Evolutionary conservation across 2,329 filamentous ascomycete genomes (phyloP), one percentile per base, ranked within the genome.

Genomic region (Cadophora luteo-olivacea): DNA sequence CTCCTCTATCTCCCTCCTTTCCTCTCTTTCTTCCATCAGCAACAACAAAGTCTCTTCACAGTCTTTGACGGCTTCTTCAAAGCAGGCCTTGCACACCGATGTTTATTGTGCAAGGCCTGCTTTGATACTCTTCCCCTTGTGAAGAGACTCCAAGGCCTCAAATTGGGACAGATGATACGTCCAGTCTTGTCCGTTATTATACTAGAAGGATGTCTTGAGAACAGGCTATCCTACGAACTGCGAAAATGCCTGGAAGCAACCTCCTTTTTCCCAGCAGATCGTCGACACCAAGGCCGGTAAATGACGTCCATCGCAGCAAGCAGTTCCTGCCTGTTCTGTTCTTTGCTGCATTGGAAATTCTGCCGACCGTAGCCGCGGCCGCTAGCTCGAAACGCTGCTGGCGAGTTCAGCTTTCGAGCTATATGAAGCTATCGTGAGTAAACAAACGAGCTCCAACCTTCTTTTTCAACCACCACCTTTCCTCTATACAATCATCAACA

Each of bases 351-450:
- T 29, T 33, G 52, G 29, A 19, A n/a, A 16, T 32, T 32, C 52
- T 36, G 29, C 52, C 22, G 52, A 7, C 32, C 12, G 33, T 14
- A 14, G 32, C n/a, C 24, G 54, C 32, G 4, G 19, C 54, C 54
- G n/a, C 54, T 58, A 58, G 54, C 14, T 24, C 19, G 32, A 24
- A 11, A 7, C 14, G 9, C 54, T 19, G 9, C 9, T 16, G 29
- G n/a, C 12, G 45, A 52, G 32, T 38, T 63, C 61, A 36, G 25
- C 22, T 63, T 38, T 63, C 54, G 54, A 58, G n/a, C n/a, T 16
- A 16, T 11, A 45, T 24, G 61, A 63, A 54, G 32, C 48, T 63
- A 51, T 51, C 48, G 48, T 36, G 61, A 63, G 61, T 63, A 54
- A 63, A 63, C 32, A 63, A 52, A 51, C 58, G 58, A 61, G 36